Conservation (phyloP, 164 flowering plant genomes). For the Warburgia ugandensis region DNA sequence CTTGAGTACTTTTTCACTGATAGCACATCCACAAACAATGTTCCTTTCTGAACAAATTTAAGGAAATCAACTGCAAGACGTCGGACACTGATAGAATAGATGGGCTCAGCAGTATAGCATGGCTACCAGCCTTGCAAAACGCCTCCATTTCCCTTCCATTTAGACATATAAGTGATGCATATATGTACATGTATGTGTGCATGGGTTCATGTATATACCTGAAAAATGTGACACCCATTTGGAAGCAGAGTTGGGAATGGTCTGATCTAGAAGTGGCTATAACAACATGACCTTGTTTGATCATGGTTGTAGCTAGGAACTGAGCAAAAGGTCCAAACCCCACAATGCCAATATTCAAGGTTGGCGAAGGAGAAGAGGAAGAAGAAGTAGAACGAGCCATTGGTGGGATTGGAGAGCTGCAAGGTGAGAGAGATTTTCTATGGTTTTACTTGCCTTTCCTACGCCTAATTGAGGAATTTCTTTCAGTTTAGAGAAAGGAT, state of each 20-base stretch:
- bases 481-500: too few relatives aligned
- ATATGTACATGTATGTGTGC: neutral
- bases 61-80: slow-evolving; percentile 40
- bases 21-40: slow-evolving; percentile 66
- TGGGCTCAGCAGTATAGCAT: slow-evolving; percentile 61
- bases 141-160: neutral
- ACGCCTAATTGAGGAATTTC: too few relatives aligned
- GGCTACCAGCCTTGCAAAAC: slow-evolving; percentile 37
- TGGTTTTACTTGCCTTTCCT: too few relatives aligned
- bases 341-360: slow-evolving; percentile 43
- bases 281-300: slow-evolving; percentile 58
- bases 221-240: slow-evolving; percentile 43
- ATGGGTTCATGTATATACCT: slow-evolving; percentile 19
- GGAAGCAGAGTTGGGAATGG: slow-evolving; percentile 36
- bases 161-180: neutral
- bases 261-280: slow-evolving; percentile 60
- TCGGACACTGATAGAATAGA: slow-evolving; percentile 51
- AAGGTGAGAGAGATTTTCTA: too few relatives aligned
- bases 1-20: slow-evolving; percentile 71
- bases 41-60: slow-evolving; percentile 26
- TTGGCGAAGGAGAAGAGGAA: slow-evolving; percentile 12
- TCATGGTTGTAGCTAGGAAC: slow-evolving; percentile 53
- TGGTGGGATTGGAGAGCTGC: too few relatives aligned
- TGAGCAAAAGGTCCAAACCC: slow-evolving; percentile 70
- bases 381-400: too few relatives aligned